Conservation (phyloP, 2,329 filamentous ascomycete species). For the Aureobasidium uvarum region DNA sequence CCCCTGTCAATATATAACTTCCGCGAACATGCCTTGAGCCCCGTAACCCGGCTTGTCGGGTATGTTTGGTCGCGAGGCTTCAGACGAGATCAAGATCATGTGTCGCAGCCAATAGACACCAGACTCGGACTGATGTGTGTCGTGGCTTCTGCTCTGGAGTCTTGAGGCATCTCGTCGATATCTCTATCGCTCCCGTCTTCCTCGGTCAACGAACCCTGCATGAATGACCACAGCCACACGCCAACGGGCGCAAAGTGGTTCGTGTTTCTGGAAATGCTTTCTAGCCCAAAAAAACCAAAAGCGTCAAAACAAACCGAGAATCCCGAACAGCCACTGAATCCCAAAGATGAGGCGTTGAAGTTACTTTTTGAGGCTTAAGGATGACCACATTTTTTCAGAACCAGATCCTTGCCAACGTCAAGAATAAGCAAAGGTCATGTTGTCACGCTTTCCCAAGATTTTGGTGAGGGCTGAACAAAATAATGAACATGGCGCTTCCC, state of each 20-base stretch:
- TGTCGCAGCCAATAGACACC: background rate
- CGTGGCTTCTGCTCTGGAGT: background rate
- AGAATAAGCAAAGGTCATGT: constrained; percentile 3
- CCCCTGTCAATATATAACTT: constrained; percentile 12
- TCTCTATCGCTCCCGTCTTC: background rate
- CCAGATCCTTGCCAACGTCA: background rate
- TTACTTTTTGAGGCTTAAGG: background rate
- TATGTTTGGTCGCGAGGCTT: background rate
- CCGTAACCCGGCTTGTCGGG: background rate
- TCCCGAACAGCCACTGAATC: background rate
- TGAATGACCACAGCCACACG: constrained; percentile 21
- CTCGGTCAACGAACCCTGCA: constrained; percentile 12
- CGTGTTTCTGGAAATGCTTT: background rate
- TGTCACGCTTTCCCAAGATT: background rate
- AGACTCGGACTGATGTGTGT: background rate
- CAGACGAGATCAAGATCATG: background rate
- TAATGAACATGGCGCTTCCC: background rate
- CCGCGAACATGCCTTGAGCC: background rate
- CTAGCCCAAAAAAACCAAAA: background rate
- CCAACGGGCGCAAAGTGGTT: background rate
- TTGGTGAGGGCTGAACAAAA: background rate
- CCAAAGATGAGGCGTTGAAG: background rate
- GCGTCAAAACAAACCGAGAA: background rate
- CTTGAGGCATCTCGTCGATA: background rate
- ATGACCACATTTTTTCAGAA: background rate